Conservation (phyloP, 1,139 yeast genomes). For the Saccharomyces pastorianus region DNA sequence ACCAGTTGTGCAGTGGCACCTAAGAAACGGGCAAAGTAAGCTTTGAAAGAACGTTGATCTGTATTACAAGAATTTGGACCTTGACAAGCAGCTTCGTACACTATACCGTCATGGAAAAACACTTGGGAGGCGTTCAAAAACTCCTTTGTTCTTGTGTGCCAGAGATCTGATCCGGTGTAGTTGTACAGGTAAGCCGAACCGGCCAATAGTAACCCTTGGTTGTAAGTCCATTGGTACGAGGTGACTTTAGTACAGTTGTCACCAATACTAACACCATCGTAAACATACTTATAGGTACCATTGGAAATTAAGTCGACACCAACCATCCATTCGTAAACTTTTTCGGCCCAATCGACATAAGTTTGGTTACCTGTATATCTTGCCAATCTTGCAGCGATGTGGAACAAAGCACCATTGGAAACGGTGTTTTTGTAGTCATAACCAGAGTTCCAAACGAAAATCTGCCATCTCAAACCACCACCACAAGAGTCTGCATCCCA, state of each 20-base stretch:
- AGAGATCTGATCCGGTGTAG: conserved; percentile 54
- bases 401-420: conserved; percentile 84
- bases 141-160: conserved; percentile 56
- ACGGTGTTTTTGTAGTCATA: conserved; percentile 88
- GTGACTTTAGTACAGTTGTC: conserved; percentile 56
- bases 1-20: conserved; percentile 67
- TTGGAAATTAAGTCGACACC: conserved; percentile 50
- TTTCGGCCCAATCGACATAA: conserved; percentile 73
- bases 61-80: conserved; percentile 56
- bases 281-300: conserved; percentile 44
- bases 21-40: conserved; percentile 67
- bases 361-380: conserved; percentile 69
- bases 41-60: conserved; percentile 87
- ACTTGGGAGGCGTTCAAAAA: conserved; percentile 48
- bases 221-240: conserved; percentile 75
- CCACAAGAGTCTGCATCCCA: conserved; percentile 73
- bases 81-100: conserved; percentile 83
- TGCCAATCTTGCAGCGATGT: conserved; percentile 78
- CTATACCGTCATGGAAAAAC: conserved; percentile 50
- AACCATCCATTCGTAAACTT: conserved; percentile 74
- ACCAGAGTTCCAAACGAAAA: conserved; percentile 89
- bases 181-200: conserved; percentile 83
- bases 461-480: conserved; percentile 96
- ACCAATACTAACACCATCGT: conserved; percentile 70
- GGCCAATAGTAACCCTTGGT: conserved; percentile 68